phyloP scores from a whole-genome alignment of 202 grass and related monocot species.

The Carex arenaria region DNA sequence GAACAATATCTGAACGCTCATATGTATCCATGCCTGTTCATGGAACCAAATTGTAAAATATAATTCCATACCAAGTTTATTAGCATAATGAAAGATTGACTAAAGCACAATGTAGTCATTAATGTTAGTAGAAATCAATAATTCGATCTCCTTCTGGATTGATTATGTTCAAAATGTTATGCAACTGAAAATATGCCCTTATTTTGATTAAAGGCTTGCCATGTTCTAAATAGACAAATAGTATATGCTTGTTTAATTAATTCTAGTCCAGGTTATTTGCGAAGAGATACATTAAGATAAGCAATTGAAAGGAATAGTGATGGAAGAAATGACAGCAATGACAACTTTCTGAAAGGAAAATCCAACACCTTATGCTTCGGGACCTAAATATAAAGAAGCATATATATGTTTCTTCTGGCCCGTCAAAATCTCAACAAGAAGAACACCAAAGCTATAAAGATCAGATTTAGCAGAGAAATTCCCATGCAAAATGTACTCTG shows the following conservation, averaged over 20 bases:
- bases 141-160: not conserved
- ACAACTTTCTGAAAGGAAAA: not conserved
- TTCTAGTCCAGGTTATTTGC: not conserved
- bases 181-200: not conserved
- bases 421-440: slow-evolving; percentile 26
- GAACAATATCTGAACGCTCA: no score
- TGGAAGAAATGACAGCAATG: not conserved
- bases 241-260: not conserved
- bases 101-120: not conserved
- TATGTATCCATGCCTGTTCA: not conserved
- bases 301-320: no score
- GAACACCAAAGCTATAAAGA: slow-evolving; percentile 18
- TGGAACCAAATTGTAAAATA: not conserved
- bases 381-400: not conserved
- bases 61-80: not conserved
- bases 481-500: slow-evolving; percentile 19
- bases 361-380: not conserved
- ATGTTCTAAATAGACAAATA: not conserved
- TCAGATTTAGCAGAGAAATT: slow-evolving; percentile 23
- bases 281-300: not conserved
- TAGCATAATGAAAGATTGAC: not conserved
- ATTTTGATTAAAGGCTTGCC: not conserved
- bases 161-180: not conserved
- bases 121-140: no score
- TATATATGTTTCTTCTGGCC: slow-evolving; percentile 25